Evolutionary conservation across 495 filamentous ascomycete species (phyloP).

Genomic region (Penicillium lagena): DNA sequence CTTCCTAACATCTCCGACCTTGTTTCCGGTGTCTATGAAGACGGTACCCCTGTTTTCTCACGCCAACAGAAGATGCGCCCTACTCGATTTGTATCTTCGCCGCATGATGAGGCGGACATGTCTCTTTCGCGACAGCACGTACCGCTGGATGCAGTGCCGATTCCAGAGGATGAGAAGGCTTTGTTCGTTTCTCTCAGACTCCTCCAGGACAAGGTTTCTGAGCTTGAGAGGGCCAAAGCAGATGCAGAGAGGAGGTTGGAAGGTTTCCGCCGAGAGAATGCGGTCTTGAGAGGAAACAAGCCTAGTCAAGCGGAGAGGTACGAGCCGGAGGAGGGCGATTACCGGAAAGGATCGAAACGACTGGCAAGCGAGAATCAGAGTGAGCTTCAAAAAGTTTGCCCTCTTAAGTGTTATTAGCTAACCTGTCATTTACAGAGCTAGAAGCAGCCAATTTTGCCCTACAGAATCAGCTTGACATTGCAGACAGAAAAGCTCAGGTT

Average conservation of each 20-base stretch:
- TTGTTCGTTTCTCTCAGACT: constrained; percentile 61
- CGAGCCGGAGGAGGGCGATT: constrained; percentile 31
- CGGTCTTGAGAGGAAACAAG: constrained; percentile 43
- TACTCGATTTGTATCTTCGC: constrained; percentile 52
- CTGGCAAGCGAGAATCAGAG: constrained; percentile 46
- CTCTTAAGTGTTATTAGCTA: neutral
- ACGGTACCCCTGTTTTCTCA: constrained; percentile 59
- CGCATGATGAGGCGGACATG: constrained; percentile 30
- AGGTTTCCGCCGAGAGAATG: constrained; percentile 51
- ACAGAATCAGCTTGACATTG: constrained; percentile 50
- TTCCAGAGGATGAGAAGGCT: constrained; percentile 64
- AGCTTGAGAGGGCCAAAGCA: constrained; percentile 53
- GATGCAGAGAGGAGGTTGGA: constrained; percentile 51
- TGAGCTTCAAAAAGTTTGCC: constrained; percentile 21
- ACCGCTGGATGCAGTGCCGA: constrained; percentile 55
- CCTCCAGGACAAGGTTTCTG: constrained; percentile 58
- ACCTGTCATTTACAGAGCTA: constrained; percentile 34
- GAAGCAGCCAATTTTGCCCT: constrained; percentile 52
- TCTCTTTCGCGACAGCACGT: constrained; percentile 37
- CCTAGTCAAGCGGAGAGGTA: constrained; percentile 37
- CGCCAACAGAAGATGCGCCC: constrained; percentile 41
- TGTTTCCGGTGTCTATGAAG: constrained; percentile 60
- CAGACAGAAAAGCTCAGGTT: constrained; percentile 52
- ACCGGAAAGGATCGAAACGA: constrained; percentile 29
- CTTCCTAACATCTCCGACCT: constrained; percentile 67